Evolutionary conservation across 768 basidiomycete species (phyloP), one percentile per base, ranked within the genome.

Genomic region (Russula foetens): DNA sequence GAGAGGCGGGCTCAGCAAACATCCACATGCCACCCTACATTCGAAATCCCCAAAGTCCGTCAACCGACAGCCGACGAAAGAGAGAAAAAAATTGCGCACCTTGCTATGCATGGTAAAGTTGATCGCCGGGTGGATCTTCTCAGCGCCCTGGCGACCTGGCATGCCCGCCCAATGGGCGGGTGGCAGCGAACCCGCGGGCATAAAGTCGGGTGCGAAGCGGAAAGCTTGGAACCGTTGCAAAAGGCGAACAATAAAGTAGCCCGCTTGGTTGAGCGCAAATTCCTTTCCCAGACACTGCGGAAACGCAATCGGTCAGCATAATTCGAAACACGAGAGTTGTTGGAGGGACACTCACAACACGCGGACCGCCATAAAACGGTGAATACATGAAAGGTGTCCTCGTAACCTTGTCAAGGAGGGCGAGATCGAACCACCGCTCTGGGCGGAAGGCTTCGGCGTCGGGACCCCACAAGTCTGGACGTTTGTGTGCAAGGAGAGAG

Each of bases 371-470:
- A 59, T 85, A 85, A 73, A 86, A 86, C 0, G 85, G 84, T 6
- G 82, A 71, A 70, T 86, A 87, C 62, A 88, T 86, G 74, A 81
- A 85, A 1, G 84, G 84, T 61, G 85, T 85, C 2, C 77, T 75
- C 0, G 73, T 74, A 21, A 84, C 72, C 59, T 82, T 82, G 64
- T 78, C 75, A 7, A 82, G 64, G 31, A 85, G 75, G 1, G 35
- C 50, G 11, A 77, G 76, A 58, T 87, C 85, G 47, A 86, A 69
- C 75, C 83, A 88, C 17, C 85, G 75, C 64, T 85, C 82, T 0
- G 85, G 85, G 66, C 86, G 84, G 63, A 86, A 86, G 0, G 1
- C 44, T 31, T 65, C 62, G 1, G 58, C 76, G 66, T 84, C 83
- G 1, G 82, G 76, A 8, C 83, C 82, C 83, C 82, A 84, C 5